These are phyloP conservation scores for Rhodomyrtus tomentosa DNA, from an alignment of 345 rosid species.

Conservation along the genomic window DNA sequence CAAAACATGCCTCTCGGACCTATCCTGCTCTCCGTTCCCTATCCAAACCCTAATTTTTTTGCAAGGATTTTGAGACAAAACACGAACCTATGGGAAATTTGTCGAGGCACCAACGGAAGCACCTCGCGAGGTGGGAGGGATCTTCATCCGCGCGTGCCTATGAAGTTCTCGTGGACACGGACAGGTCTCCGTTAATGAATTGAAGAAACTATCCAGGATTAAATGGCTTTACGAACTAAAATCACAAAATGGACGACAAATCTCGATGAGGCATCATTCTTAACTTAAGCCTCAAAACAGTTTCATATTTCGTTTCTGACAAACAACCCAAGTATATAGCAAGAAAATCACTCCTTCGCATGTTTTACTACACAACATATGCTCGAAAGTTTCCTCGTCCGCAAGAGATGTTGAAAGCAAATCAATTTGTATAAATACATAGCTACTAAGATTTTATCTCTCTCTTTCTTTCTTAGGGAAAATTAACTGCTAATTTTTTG, in stretches of 20 bases:
- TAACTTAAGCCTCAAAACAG: not conserved
- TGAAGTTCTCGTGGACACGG: not conserved
- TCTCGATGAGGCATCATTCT: not conserved
- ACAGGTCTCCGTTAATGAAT: not conserved
- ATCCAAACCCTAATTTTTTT: too few relatives aligned
- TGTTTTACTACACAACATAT: not conserved
- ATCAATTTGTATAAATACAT: not conserved
- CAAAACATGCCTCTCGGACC: too few relatives aligned
- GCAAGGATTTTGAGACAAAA: too few relatives aligned
- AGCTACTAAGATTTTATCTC: not conserved
- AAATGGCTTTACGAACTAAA: not conserved
- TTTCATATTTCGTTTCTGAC: not conserved
- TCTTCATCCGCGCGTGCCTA: not conserved
- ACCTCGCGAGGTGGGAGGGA: fast-evolving
- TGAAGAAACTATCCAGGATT: not conserved
- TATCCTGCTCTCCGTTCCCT: too few relatives aligned
- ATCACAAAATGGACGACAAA: not conserved
- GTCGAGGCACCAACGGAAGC: not conserved
- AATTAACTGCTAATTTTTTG: not conserved
- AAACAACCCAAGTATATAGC: not conserved
- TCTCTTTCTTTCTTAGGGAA: not conserved
- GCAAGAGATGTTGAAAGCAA: not conserved
- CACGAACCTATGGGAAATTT: not conserved
- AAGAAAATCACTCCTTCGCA: not conserved
- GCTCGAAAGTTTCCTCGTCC: not conserved